phyloP scores from a whole-genome alignment of 1,284 basidiomycete genomes.

The Anthracocystis panici-leucophaei region DNA sequence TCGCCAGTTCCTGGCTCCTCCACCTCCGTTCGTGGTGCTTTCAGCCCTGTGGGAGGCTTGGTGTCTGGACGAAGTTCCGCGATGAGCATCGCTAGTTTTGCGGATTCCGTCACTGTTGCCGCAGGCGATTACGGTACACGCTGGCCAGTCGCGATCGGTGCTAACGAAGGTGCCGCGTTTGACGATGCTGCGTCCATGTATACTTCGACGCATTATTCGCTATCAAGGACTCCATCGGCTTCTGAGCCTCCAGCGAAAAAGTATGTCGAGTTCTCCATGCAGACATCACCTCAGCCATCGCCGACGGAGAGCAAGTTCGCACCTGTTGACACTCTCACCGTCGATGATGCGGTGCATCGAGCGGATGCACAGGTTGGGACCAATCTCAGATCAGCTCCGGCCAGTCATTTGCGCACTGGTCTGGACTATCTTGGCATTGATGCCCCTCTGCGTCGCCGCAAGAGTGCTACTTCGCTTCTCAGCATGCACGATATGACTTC shows the following conservation, averaged over 20 bases:
- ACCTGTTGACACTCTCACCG: slow-evolving; percentile 69
- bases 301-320: slow-evolving; percentile 78
- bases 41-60: neutral
- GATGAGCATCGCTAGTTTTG: slow-evolving; percentile 17
- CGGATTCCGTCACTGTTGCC: slow-evolving; percentile 13
- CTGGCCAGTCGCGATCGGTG: slow-evolving; percentile 49
- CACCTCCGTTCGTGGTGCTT: neutral
- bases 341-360: slow-evolving; percentile 11
- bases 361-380: slow-evolving; percentile 71
- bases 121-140: slow-evolving; percentile 30
- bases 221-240: slow-evolving; percentile 14
- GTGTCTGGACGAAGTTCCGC: slow-evolving; percentile 19
- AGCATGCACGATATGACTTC: slow-evolving; percentile 13
- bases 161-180: slow-evolving; percentile 21
- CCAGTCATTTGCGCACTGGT: neutral
- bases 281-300: slow-evolving; percentile 74
- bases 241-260: slow-evolving; percentile 19
- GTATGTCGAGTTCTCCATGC: slow-evolving; percentile 52
- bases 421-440: slow-evolving; percentile 72
- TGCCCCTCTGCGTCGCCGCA: slow-evolving; percentile 36
- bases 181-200: slow-evolving; percentile 15
- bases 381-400: slow-evolving; percentile 11
- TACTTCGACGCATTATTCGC: neutral
- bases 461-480: slow-evolving; percentile 25
- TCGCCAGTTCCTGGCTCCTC: slow-evolving; percentile 12